Conservation (phyloP, 2,329 filamentous ascomycete species). For the Blumeria graminis region DNA sequence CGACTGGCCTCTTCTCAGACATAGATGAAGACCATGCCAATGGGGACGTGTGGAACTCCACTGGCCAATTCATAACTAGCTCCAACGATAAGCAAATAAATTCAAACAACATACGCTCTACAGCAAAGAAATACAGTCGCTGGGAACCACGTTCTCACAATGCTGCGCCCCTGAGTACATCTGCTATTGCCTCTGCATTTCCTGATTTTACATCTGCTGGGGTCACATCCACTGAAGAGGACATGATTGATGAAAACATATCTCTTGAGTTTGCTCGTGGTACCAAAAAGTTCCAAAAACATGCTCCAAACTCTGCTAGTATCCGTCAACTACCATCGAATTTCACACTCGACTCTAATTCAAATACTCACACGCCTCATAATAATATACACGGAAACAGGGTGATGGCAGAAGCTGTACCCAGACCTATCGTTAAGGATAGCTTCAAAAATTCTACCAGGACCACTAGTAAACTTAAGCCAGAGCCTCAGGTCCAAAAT, state of each 20-base stretch:
- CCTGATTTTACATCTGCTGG: constrained; percentile 20
- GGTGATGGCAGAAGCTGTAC: too few species aligned
- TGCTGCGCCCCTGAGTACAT: constrained; percentile 19
- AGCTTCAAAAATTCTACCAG: background rate
- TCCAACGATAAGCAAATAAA: background rate
- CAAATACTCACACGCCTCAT: background rate
- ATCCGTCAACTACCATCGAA: background rate
- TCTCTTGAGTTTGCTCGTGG: constrained; percentile 2
- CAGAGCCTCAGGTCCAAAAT: background rate
- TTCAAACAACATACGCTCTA: background rate
- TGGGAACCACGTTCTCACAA: constrained; percentile 11
- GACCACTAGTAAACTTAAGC: background rate
- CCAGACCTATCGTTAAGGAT: background rate
- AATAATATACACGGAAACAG: too few species aligned
- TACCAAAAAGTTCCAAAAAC: background rate
- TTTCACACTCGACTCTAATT: background rate
- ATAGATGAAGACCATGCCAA: background rate
- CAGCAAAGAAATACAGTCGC: constrained; percentile 14
- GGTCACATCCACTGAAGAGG: constrained; percentile 26
- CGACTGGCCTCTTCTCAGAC: background rate
- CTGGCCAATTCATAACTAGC: background rate
- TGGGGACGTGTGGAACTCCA: constrained; percentile 1
- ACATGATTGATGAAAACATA: background rate
- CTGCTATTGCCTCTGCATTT: constrained; percentile 21
- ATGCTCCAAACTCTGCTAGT: background rate